These are phyloP conservation scores for Pseudogymnoascus sp. DNA, from an alignment of 2,329 filamentous ascomycete genomes.

Conservation along the genomic window DNA sequence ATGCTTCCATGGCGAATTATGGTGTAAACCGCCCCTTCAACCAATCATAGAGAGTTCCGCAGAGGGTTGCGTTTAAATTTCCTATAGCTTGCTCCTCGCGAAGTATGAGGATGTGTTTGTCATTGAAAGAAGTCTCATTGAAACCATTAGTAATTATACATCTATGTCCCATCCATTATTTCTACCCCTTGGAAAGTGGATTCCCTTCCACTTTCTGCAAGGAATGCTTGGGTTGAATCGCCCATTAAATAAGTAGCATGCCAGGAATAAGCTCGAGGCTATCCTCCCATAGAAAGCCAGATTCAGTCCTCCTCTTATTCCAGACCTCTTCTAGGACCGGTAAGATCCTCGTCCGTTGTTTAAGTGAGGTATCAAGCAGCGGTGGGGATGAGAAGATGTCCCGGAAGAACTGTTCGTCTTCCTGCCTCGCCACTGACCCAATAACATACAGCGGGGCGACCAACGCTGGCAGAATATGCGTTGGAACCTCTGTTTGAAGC, in stretches of 20 bases:
- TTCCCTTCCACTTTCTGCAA: background rate
- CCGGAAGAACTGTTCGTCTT: conserved; percentile 21
- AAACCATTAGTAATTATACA: background rate
- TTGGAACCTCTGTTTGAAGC: conserved; percentile 15
- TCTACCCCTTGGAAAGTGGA: background rate
- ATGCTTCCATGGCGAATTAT: background rate
- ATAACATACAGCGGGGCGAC: conserved; percentile 23
- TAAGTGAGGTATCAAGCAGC: conserved; percentile 19
- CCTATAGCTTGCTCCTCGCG: background rate
- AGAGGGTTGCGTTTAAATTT: background rate
- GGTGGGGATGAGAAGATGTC: conserved; percentile 18
- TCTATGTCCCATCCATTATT: background rate
- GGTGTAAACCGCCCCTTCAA: background rate
- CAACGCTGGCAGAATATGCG: conserved; percentile 16
- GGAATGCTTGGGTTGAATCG: background rate
- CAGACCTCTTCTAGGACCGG: conserved; percentile 23
- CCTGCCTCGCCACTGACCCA: conserved; percentile 17
- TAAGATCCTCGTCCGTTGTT: conserved; percentile 22
- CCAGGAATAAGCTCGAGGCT: conserved; percentile 13
- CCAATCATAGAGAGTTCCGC: background rate
- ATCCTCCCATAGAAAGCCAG: conserved; percentile 13
- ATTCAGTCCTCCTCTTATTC: conserved; percentile 12
- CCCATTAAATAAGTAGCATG: conserved; percentile 18
- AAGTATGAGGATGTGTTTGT: background rate
- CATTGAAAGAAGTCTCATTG: background rate